Evolutionary conservation across 345 rosid genomes (phyloP), one percentile per base, ranked within the genome.

Genomic region (Boechera retrofracta): DNA sequence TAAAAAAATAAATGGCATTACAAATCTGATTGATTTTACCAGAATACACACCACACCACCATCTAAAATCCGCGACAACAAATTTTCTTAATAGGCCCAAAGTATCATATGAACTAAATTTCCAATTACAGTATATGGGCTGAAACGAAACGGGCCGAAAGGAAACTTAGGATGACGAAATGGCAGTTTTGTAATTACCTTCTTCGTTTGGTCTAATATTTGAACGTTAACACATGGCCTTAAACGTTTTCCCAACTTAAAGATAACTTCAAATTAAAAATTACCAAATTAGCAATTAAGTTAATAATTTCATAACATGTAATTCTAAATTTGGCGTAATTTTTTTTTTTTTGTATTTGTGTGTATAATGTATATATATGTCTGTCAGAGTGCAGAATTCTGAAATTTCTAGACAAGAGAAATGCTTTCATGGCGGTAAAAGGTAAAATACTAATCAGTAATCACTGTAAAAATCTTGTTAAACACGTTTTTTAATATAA

Each of bases 391-490:
- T 42, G 32, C 32, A 57, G 39, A n/a, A 21, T 3, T 41, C 42
- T 56, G 64, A 58, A 18, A 5, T 11, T 38, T 24, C 1, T 13
- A 33, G 10, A 65, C 2, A 5, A 48, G 15, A 49, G 59, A 24
- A 62, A 7, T 60, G 59, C 29, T 60, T 47, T 21, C 45, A 71
- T 48, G 67, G 38, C 21, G 49, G 5, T 60, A 45, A 56, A 10
- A 64, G 71, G 64, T 64, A 63, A 65, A 32, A 31, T 31, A 54
- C 15, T 55, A 64, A 54, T 54, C 69, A 63, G 63, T 10, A 64
- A 54, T 54, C 69, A 63, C 70, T 10, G 54, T 18, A 24, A 64
- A 32, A 42, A 64, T 53, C 9, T 53, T 16, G 15, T 38, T 5
- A 35, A 36, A 7, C 69, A 72, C 69, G 53, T 36, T 62, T 49